Evolutionary conservation across 768 basidiomycete species (phyloP).

Genomic region (Myochromella boudieri): DNA sequence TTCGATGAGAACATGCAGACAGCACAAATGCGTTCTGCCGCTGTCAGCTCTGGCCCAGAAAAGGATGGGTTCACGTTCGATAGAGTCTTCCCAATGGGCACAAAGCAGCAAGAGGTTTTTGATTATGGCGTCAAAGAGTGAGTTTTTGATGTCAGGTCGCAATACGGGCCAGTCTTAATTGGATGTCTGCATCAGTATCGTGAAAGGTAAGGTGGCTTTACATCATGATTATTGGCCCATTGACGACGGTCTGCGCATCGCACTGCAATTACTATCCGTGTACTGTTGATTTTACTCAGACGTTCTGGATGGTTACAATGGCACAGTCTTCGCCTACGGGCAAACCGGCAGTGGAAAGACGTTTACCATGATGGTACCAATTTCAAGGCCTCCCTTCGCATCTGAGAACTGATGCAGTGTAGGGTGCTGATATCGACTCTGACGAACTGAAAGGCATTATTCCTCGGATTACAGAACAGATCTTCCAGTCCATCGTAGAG

Average conservation of each 20-base stretch:
- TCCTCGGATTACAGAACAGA: conserved; percentile 97
- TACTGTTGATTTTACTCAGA: conserved; percentile 47
- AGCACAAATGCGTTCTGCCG: conserved; percentile 73
- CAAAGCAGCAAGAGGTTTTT: conserved; percentile 91
- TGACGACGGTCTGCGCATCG: too few relatives aligned
- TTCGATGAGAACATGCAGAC: conserved; percentile 88
- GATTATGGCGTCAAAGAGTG: conserved; percentile 98
- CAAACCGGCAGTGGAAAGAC: conserved; percentile 90
- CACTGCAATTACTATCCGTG: too few relatives aligned
- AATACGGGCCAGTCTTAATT: conserved; percentile 19
- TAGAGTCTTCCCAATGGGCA: conserved; percentile 90
- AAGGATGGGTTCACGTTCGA: conserved; percentile 98
- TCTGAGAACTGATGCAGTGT: conserved; percentile 13
- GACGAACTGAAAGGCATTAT: conserved; percentile 94
- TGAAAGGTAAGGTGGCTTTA: conserved; percentile 61
- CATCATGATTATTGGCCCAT: conserved; percentile 2
- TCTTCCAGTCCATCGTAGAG: conserved; percentile 96
- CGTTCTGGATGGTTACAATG: conserved; percentile 98
- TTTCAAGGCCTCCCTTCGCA: conserved; percentile 10
- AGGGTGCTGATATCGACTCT: conserved; percentile 98
- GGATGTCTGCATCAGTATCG: conserved; percentile 57
- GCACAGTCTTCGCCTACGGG: conserved; percentile 88
- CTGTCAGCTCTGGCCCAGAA: conserved; percentile 78
- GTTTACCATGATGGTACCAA: conserved; percentile 94
- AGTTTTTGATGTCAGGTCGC: conserved; percentile 32